Conservation (phyloP, 2,329 filamentous ascomycete species). For the Scedosporium minutisporum region DNA sequence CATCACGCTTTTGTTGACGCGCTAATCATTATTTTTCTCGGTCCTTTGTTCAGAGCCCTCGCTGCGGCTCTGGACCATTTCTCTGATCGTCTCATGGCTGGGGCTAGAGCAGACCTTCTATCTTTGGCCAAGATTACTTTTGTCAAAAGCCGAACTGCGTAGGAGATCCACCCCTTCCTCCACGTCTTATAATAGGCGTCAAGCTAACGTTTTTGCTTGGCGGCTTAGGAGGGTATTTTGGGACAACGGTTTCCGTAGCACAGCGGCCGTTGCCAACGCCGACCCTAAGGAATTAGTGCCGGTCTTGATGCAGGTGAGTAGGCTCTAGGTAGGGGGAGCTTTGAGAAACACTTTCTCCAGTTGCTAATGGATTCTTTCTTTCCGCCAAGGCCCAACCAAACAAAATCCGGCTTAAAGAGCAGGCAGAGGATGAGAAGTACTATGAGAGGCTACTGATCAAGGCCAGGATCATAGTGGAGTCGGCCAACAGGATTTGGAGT, state of each 20-base stretch:
- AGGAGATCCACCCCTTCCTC: constrained; percentile 14
- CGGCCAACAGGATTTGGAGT: constrained; percentile 63
- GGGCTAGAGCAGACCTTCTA: constrained; percentile 60
- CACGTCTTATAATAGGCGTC: too few relatives aligned
- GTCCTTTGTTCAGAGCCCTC: constrained; percentile 43
- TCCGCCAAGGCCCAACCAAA: constrained; percentile 52
- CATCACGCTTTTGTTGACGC: neutral
- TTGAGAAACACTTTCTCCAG: neutral
- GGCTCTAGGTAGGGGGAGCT: too few relatives aligned
- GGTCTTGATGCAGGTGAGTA: constrained; percentile 56
- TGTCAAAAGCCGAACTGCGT: constrained; percentile 67
- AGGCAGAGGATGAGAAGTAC: constrained; percentile 48
- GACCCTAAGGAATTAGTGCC: constrained; percentile 59
- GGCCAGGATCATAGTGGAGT: constrained; percentile 57
- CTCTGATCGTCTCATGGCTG: constrained; percentile 62
- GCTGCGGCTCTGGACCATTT: constrained; percentile 66
- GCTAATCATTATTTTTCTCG: neutral
- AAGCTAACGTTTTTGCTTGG: neutral
- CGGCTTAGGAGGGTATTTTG: constrained; percentile 51
- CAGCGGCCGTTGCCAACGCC: constrained; percentile 60
- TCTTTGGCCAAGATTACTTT: constrained; percentile 63
- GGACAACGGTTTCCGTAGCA: constrained; percentile 64
- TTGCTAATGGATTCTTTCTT: constrained; percentile 2
- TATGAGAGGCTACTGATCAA: constrained; percentile 56
- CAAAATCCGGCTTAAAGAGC: constrained; percentile 45